Evolutionary conservation across 1,139 yeast species (phyloP).

Genomic region (Kodamaea ohmeri): DNA sequence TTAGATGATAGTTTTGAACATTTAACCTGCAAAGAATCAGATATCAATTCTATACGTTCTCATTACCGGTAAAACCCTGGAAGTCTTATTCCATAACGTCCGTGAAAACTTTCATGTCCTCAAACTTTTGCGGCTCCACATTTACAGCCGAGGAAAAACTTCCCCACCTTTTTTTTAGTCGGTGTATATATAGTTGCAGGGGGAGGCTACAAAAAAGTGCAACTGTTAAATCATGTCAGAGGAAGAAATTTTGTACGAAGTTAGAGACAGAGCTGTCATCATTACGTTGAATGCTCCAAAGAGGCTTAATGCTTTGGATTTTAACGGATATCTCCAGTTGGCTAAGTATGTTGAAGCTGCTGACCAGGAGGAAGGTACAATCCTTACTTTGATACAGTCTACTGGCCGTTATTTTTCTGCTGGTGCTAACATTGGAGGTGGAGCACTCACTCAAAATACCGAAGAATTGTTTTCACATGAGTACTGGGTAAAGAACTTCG

Average conservation of each 20-base stretch:
- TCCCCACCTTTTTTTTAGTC: constrained; percentile 6
- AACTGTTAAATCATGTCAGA: constrained; percentile 11
- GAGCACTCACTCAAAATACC: constrained; percentile 21
- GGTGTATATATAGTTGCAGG: too few relatives aligned
- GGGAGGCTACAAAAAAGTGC: too few relatives aligned
- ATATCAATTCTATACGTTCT: too few relatives aligned
- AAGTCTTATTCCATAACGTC: too few relatives aligned
- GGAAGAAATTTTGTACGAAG: constrained; percentile 44
- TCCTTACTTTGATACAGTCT: constrained; percentile 65
- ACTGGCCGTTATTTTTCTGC: constrained; percentile 80
- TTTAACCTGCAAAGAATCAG: too few relatives aligned
- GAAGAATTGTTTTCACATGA: constrained; percentile 41
- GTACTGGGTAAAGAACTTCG: constrained; percentile 58
- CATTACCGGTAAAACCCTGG: too few relatives aligned
- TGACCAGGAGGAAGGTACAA: constrained; percentile 61
- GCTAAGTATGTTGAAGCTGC: constrained; percentile 64
- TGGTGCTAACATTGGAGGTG: constrained; percentile 67
- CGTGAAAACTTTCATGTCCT: too few relatives aligned
- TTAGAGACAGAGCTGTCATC: constrained; percentile 53
- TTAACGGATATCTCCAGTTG: constrained; percentile 61
- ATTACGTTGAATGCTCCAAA: constrained; percentile 68
- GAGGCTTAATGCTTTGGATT: constrained; percentile 65
- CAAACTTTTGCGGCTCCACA: neutral
- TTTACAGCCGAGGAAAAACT: constrained; percentile 7
- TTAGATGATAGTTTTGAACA: too few relatives aligned